Evolutionary conservation across 306 rosid genomes (phyloP), one percentile per base, ranked within the genome.

Genomic region (Malus sylvestris): DNA sequence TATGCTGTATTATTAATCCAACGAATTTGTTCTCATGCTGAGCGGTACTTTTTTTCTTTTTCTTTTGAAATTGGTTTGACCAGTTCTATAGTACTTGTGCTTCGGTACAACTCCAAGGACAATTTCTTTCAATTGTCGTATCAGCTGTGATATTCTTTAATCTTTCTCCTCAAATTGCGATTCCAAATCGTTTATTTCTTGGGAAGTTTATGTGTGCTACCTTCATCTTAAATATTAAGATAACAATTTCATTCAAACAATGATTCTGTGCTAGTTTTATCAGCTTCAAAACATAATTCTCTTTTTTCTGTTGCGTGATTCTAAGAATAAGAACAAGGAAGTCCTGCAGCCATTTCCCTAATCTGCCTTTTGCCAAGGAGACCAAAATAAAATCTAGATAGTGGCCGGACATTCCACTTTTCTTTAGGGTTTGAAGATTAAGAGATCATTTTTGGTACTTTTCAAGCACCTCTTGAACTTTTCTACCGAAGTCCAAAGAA

Each of bases 311-410:
- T 62, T 27, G 67, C 67, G 33, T 29, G 63, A 58, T 58, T 58
- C 63, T 58, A 35, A 6, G 4, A 51, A 14, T 14, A 51, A 51
- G 15, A 51, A 20, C 10, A 57, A n/a, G 62, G 4, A 58, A 58
- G 62, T n/a, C 62, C 62, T 35, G 40, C 9, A 35, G 67, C 14
- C 38, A 23, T 25, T 59, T 59, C 67, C 30, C 12, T 42, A 40
- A 46, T 60, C 77, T 60, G 68, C 77, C 68, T 38, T 27, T 59
- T 12, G 20, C 32, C 29, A n/a, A 74, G 77, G 77, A 61, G 69
- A 74, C 68, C 70, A 74, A 66, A 73, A 14, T 44, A 27, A 30
- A 45, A 59, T 73, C 59, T 10, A 64, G 46, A 60, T 11, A 4
- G 14, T 32, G 11, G 20, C 8, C 14, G 25, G 38, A 16, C 55